Evolutionary conservation across 768 basidiomycete species (phyloP).

Genomic region (Naematelia encephala): DNA sequence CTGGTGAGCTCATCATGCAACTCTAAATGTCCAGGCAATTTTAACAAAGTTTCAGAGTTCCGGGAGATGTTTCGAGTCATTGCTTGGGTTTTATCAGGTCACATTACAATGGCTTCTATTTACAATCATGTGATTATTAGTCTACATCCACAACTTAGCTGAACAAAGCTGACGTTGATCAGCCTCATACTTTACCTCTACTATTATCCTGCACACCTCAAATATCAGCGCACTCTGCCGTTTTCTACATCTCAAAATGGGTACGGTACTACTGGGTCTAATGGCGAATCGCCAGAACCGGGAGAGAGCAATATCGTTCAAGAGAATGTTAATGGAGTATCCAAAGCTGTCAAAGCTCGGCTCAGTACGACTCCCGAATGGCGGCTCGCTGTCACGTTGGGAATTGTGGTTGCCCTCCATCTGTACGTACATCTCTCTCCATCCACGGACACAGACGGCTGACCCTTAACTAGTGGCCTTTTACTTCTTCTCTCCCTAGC

Average conservation of each 20-base stretch:
- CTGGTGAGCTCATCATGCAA: slow-evolving; percentile 59
- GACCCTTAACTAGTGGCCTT: slow-evolving; percentile 5
- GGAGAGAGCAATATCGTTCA: slow-evolving; percentile 7
- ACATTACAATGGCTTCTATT: slow-evolving; percentile 80
- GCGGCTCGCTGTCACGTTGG: slow-evolving; percentile 70
- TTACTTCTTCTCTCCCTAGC: slow-evolving; percentile 60
- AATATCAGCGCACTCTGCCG: slow-evolving; percentile 55
- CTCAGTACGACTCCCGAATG: slow-evolving; percentile 65
- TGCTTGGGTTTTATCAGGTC: slow-evolving; percentile 79
- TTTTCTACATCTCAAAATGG: slow-evolving; percentile 10
- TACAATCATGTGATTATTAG: slow-evolving; percentile 63
- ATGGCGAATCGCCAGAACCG: neutral
- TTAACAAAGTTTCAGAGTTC: slow-evolving; percentile 55
- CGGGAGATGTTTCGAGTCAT: slow-evolving; percentile 71
- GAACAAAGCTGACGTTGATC: slow-evolving; percentile 4
- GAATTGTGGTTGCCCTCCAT: slow-evolving; percentile 68
- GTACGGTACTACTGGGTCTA: slow-evolving; percentile 16
- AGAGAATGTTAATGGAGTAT: slow-evolving; percentile 7
- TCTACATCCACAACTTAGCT: neutral
- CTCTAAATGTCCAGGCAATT: neutral
- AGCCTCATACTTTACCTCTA: slow-evolving; percentile 87
- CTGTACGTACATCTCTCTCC: slow-evolving; percentile 57
- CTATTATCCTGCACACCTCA: slow-evolving; percentile 83
- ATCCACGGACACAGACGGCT: neutral
- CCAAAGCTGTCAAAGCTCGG: slow-evolving; percentile 9